Evolutionary conservation across 768 basidiomycete genomes (phyloP).

Genomic region (Dacryopinax primogenitus): DNA sequence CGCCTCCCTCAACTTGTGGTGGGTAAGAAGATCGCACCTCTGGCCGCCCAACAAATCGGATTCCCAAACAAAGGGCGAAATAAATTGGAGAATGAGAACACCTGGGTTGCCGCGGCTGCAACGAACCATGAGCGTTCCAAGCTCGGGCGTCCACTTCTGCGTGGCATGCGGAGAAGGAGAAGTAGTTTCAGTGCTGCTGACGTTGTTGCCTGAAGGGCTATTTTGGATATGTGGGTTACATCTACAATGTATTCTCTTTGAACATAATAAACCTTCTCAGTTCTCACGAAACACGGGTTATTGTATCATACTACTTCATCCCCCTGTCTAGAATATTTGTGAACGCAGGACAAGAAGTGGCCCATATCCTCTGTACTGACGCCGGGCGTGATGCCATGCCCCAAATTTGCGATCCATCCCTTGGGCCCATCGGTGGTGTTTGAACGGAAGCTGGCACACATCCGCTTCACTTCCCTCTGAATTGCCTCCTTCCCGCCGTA

Average conservation of each 20-base stretch:
- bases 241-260: background rate
- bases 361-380: conserved; percentile 86
- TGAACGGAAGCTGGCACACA: conserved; percentile 59
- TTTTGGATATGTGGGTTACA: background rate
- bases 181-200: conserved; percentile 84
- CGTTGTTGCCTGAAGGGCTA: conserved; percentile 46
- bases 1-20: conserved; percentile 59
- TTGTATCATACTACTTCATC: background rate
- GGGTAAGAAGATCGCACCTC: conserved; percentile 35
- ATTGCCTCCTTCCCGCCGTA: conserved; percentile 81
- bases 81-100: background rate
- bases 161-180: conserved; percentile 59
- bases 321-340: conserved; percentile 62
- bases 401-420: conserved; percentile 95
- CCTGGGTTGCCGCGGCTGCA: background rate
- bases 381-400: conserved; percentile 92
- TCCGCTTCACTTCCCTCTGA: conserved; percentile 68
- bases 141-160: conserved; percentile 57
- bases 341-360: conserved; percentile 85
- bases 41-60: background rate
- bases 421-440: conserved; percentile 37
- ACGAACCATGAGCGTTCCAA: conserved; percentile 28
- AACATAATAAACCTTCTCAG: background rate
- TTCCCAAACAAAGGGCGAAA: background rate
- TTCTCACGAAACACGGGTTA: too few species aligned